Base-by-base conservation (phyloP, 2,329 filamentous ascomycete genomes). In the Fonsecaea nubica region DNA sequence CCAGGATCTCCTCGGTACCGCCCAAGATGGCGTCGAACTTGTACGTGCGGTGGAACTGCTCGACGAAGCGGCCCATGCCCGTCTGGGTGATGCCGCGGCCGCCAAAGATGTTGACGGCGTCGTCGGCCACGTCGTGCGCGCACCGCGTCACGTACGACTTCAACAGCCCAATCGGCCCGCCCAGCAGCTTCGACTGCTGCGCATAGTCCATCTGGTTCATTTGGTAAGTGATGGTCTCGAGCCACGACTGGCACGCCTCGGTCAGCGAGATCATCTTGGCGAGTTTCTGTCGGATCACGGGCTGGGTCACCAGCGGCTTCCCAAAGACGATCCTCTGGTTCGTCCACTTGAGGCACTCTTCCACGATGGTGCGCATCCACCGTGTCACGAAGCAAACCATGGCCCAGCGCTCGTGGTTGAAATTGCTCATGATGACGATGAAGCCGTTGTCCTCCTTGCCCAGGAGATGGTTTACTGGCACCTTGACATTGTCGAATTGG, bases 351-450 rank as follows among this genome's bases (percentile, higher is more conserved):
- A 90, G 75, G 35, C 85, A 85, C 72, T 90, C 90, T 62, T 85
- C 84, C 71, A 89, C 86, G 0, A 88, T 87, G 0, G 85, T 77
- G 12, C 85, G 82, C 1, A 89, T 83, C 74, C 88, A 83, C 2
- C 90, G 82, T 2, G 88, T 90, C 0, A 86, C 84, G 0, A 85
- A 84, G 25, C 92, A 86, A 0, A 87, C 82, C 70, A 93, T 91
- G n/a, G 83, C 84, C 30, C 92, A 81, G 0, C 90, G 85, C 76
- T 93, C 90, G 76, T 93, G 90, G 79, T 93, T 93, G 84, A 92
- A 92, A 78, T 92, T 91, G 64, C 86, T 89, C 89, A 91, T 91
- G 74, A 90, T 86, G 74, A 91, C 90, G 64, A 82, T 84, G 89
- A 93, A 92, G 6, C 90, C 90, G 71, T 85, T 80, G 15, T 89